These are phyloP conservation scores for Apophysomyces ossiformis DNA, from an alignment of 371 early-diverging fungal genomes.

Conservation along the genomic window DNA sequence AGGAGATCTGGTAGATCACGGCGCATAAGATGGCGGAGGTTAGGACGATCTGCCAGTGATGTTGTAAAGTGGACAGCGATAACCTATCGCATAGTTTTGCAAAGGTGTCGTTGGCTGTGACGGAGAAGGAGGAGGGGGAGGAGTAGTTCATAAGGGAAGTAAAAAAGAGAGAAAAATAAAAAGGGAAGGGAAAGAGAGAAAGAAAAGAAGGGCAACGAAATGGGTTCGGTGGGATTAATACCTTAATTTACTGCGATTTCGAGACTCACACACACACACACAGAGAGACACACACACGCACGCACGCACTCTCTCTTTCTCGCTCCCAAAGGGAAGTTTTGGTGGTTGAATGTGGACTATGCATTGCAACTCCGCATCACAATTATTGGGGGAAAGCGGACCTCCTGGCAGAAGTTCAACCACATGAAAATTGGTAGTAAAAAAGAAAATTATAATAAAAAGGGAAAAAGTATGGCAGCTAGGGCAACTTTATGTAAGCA, in stretches of 20 bases:
- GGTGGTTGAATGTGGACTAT: too few relatives aligned
- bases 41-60: slow-evolving; percentile 48
- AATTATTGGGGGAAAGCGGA: not conserved
- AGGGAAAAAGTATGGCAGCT: not conserved
- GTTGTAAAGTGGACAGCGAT: slow-evolving; percentile 39
- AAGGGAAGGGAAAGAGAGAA: too few relatives aligned
- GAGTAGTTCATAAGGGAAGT: slow-evolving; percentile 21
- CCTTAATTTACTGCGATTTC: too few relatives aligned
- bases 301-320: not conserved
- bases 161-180: not conserved
- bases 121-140: too few relatives aligned
- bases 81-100: slow-evolving; percentile 33
- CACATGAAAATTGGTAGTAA: slow-evolving; percentile 5
- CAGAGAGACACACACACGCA: too few relatives aligned
- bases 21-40: slow-evolving; percentile 53
- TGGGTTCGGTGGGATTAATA: too few relatives aligned
- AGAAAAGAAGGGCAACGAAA: too few relatives aligned
- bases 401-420: not conserved
- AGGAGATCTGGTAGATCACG: slow-evolving; percentile 61
- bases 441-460: too few relatives aligned
- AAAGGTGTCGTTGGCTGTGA: slow-evolving; percentile 5
- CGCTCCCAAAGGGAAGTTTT: not conserved
- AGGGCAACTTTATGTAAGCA: slow-evolving; percentile 23
- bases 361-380: not conserved
- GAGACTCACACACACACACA: too few relatives aligned